These are phyloP conservation scores for Rhodosporidiobolus odoratus DNA, from an alignment of 768 basidiomycete species.

Conservation along the genomic window DNA sequence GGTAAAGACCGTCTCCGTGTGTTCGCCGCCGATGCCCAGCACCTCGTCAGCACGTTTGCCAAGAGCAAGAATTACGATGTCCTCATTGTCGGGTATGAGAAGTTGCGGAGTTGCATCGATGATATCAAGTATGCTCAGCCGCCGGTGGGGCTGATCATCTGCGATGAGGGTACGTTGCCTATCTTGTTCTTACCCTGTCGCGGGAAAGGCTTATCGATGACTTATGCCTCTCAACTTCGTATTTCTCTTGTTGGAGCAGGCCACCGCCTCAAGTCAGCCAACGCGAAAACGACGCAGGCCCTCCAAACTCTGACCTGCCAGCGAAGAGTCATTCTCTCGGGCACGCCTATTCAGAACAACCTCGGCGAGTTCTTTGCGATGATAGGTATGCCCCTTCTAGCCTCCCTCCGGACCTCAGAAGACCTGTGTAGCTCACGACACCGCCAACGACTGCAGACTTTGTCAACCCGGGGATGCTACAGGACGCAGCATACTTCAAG, in stretches of 20 bases:
- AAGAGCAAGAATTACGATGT: conserved; percentile 58
- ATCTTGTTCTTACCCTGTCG: background rate
- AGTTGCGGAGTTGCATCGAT: conserved; percentile 43
- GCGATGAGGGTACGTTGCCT: conserved; percentile 73
- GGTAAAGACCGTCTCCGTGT: conserved; percentile 53
- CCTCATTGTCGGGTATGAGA: conserved; percentile 88
- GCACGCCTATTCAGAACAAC: conserved; percentile 93
- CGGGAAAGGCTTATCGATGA: too few relatives aligned
- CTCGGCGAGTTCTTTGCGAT: conserved; percentile 91
- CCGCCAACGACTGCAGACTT: conserved; percentile 57
- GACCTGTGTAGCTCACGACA: too few relatives aligned
- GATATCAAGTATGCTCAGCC: conserved; percentile 53
- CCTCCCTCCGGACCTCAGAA: background rate
- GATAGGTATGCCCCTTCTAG: conserved; percentile 53
- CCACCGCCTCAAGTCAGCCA: conserved; percentile 85
- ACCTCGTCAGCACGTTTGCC: conserved; percentile 62
- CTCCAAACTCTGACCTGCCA: conserved; percentile 71
- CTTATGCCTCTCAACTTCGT: background rate
- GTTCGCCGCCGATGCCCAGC: conserved; percentile 58
- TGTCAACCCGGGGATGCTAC: conserved; percentile 85
- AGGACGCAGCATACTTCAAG: conserved; percentile 46
- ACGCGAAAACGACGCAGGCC: conserved; percentile 81
- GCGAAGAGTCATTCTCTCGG: conserved; percentile 80
- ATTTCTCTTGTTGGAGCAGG: conserved; percentile 47
- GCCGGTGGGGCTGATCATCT: conserved; percentile 84